Conservation (phyloP, 1,284 basidiomycete genomes). For the Apiotrichum veenhuisii region DNA sequence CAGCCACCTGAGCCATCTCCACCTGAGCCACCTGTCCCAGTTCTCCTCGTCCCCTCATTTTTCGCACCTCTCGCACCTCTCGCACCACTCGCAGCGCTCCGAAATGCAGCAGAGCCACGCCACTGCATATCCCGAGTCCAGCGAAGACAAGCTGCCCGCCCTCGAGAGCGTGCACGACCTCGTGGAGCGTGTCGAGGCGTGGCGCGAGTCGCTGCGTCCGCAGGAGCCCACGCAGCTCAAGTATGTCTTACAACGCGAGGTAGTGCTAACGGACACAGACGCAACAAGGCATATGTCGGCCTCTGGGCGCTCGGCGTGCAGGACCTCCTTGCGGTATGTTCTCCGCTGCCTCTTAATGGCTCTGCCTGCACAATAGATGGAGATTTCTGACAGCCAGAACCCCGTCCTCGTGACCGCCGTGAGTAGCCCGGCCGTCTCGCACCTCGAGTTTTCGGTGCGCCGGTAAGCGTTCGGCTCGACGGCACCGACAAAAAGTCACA, state of each 20-base stretch:
- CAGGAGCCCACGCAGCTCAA: not conserved
- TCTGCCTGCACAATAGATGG: not conserved
- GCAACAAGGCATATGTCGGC: conserved; percentile 3
- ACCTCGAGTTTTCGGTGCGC: not conserved
- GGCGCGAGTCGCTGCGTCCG: not conserved
- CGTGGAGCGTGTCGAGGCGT: not conserved
- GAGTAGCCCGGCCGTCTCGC: not conserved
- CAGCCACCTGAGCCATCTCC: not conserved
- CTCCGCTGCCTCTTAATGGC: not conserved
- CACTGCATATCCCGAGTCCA: not conserved
- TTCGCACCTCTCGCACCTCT: not conserved
- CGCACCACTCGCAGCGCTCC: not conserved
- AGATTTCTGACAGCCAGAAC: not conserved
- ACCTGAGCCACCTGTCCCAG: not conserved
- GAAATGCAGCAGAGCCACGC: not conserved
- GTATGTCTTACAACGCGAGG: not conserved
- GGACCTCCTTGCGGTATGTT: not conserved
- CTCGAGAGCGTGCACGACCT: not conserved
- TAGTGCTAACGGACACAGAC: not conserved
- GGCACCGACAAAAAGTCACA: too few species aligned
- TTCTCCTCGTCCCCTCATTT: not conserved
- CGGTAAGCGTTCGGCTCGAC: too few species aligned
- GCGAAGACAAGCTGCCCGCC: not conserved
- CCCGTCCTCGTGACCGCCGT: not conserved
- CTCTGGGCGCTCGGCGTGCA: not conserved